Percentiles rank a stretch among this genome's conserved stretches.
phyloP scores from a whole-genome alignment of 2,329 filamentous ascomycete genomes.

The Neonectria punicea region DNA sequence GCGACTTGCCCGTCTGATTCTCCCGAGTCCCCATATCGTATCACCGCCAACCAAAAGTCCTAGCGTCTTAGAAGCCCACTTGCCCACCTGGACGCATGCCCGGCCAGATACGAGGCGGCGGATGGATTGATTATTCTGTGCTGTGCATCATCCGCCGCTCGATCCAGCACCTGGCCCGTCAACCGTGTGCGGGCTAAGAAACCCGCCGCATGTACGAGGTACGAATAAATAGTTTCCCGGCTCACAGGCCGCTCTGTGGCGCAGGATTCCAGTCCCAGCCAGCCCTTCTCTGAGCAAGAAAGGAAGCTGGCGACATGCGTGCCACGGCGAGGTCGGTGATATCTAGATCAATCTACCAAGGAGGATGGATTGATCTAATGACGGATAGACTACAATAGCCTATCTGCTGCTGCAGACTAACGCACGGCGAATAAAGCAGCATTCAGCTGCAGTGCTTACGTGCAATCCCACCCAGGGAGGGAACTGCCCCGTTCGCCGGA shows the following conservation, averaged over 20 bases:
- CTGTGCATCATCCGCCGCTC: neutral
- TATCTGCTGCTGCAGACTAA: constrained; percentile 13
- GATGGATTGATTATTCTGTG: neutral
- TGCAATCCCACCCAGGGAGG: constrained; percentile 11
- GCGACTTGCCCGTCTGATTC: neutral
- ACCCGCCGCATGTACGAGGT: neutral
- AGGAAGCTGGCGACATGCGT: neutral
- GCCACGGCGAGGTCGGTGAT: neutral
- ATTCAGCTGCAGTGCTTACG: neutral
- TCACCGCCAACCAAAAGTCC: neutral
- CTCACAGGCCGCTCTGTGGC: neutral
- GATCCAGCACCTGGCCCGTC: neutral
- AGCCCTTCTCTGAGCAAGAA: neutral
- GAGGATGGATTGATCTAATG: neutral
- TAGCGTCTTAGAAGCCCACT: neutral
- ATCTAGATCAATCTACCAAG: neutral
- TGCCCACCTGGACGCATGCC: neutral
- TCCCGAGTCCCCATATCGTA: neutral
- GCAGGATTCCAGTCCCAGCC: neutral
- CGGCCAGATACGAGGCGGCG: neutral
- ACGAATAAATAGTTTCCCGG: neutral
- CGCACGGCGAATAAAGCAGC: constrained; percentile 7
- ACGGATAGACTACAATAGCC: neutral
- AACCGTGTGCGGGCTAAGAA: neutral
- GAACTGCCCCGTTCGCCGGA: constrained; percentile 12